Evolutionary conservation across 169 alveolate genomes (phyloP).

Genomic region (Eimeria maxima): DNA sequence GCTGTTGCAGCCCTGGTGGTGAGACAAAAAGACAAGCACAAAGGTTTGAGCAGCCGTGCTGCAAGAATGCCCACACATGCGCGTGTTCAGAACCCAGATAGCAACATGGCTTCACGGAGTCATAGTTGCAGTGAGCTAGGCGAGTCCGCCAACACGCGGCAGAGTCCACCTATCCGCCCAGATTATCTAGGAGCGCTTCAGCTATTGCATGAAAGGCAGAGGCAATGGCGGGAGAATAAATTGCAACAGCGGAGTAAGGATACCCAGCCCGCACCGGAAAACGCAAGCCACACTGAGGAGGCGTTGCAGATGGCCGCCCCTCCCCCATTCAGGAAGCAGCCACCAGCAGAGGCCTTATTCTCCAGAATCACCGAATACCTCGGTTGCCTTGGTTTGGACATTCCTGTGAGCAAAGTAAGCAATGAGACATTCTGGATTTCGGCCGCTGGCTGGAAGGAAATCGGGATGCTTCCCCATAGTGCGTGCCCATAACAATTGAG

Average conservation of each 20-base stretch:
- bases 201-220: constrained; percentile 70
- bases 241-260: constrained; percentile 52
- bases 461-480: background rate
- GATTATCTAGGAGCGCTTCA: constrained; percentile 64
- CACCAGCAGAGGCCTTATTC: constrained; percentile 62
- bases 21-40: background rate
- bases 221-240: constrained; percentile 41
- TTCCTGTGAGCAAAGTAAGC: constrained; percentile 58
- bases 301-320: constrained; percentile 73
- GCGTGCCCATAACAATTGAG: background rate
- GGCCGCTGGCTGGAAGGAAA: background rate
- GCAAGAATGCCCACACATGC: background rate
- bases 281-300: constrained; percentile 42
- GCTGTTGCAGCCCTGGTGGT: constrained; percentile 58
- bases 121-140: constrained; percentile 47
- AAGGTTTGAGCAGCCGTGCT: background rate
- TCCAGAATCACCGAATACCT: constrained; percentile 42
- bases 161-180: constrained; percentile 45
- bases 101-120: background rate
- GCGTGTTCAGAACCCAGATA: background rate
- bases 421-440: no score
- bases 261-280: constrained; percentile 7
- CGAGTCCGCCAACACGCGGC: constrained; percentile 20
- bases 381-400: constrained; percentile 35
- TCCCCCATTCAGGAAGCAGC: constrained; percentile 51